Base-by-base conservation (phyloP, 2,329 filamentous ascomycete species). In the Rutstroemia sp. region DNA sequence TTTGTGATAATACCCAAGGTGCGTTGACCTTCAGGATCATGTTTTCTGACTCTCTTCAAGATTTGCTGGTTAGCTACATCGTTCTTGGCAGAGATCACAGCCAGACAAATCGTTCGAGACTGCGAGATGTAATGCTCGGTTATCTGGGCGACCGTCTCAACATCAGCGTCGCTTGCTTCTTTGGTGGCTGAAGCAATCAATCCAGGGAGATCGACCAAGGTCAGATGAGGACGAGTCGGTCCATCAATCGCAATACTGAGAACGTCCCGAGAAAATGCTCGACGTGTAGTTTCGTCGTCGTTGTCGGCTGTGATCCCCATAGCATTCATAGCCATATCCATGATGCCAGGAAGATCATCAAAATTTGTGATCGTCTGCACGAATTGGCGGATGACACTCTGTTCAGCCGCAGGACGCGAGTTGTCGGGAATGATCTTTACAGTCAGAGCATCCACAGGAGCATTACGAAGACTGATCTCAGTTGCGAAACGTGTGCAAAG, bases 401-500 rank as follows among this genome's bases (percentile, higher is more conserved):
- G 75, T 1, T 82, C 78, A 25, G 71, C 69, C 56, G 73, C 71
- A 3, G 73, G 70, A 2, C 78, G 72, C 42, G 68, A 69, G 62
- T 75, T 75, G 68, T 81, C 78, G 5, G 80, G 79, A 16, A 80
- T 81, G 62, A 83, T 80, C 52, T 77, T 76, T 34, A 82, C 75
- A 4, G 70, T 76, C 54, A 81, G 68, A 4, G 81, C 77, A 58
- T 83, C 47, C 0, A n/a, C 46, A 5, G 48, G 25, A 5, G 54
- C 65, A 12, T 61, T 60, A 9, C 68, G 65, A 5, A 73, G 72
- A n/a, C 69, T 73, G 46, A 79, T 77, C 57, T 77, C 71, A 0
- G 75, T 78, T 0, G 75, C 73, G 61, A 74, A 85, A 17, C 82
- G 73, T 0, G 83, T 86, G 62, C 82, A 86, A 2, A 83, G 74